Evolutionary conservation across 108 stramenopile species (phyloP).

Genomic region (Cyclotella cryptica): DNA sequence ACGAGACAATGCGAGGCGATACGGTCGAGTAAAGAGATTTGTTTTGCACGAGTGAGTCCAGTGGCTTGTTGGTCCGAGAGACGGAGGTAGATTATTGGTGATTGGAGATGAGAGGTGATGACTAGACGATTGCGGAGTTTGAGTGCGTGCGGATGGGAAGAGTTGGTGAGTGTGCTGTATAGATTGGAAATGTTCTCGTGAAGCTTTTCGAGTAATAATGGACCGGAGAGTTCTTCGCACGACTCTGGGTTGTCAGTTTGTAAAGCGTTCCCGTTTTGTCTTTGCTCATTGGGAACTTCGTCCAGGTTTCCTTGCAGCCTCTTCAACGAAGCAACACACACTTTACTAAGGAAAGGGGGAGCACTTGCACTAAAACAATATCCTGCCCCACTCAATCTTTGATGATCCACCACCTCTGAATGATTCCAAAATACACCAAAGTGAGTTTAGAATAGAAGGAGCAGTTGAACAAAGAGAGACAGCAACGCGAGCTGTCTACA

Average conservation of each 20-base stretch:
- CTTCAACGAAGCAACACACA: constrained; percentile 35
- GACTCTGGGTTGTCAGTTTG: neutral
- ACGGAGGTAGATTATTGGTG: constrained; percentile 80
- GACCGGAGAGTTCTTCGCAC: constrained; percentile 32
- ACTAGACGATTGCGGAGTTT: constrained; percentile 57
- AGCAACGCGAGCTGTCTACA: too few relatives aligned
- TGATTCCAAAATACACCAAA: neutral
- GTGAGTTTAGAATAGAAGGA: neutral
- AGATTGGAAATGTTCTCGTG: constrained; percentile 33
- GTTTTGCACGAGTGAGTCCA: constrained; percentile 49
- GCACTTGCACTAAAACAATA: constrained; percentile 98
- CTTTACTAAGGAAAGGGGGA: constrained; percentile 91
- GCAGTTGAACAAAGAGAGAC: neutral
- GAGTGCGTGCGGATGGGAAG: constrained; percentile 46
- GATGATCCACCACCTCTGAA: constrained; percentile 96
- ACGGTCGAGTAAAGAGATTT: constrained; percentile 65
- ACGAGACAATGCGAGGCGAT: constrained; percentile 74
- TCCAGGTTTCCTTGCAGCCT: constrained; percentile 41
- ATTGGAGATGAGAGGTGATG: constrained; percentile 74
- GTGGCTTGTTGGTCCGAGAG: constrained; percentile 63
- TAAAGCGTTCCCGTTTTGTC: neutral
- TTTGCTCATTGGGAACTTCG: constrained; percentile 14
- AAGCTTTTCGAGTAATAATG: constrained; percentile 24
- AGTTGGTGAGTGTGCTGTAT: constrained; percentile 42
- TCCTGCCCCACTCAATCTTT: constrained; percentile 96